Evolutionary conservation across 306 rosid genomes (phyloP).

Genomic region (Cucumis cinereus): DNA sequence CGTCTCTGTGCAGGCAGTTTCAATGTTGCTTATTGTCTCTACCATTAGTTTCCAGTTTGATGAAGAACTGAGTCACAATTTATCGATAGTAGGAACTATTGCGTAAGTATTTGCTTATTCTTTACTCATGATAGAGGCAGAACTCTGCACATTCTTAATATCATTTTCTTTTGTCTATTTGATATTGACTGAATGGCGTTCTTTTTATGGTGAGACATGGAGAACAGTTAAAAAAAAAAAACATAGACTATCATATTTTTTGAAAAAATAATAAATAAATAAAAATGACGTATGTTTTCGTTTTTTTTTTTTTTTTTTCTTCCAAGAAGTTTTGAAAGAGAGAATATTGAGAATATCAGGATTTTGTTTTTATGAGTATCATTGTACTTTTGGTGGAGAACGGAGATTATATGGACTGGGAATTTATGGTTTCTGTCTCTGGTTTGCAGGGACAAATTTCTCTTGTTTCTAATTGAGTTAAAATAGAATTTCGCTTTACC

Average conservation of each 20-base stretch:
- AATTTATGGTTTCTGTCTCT: background rate
- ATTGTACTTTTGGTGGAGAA: background rate
- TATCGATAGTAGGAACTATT: constrained; percentile 74
- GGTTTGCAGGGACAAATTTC: background rate
- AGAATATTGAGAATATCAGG: background rate
- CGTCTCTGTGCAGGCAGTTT: constrained; percentile 45
- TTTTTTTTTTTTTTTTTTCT: background rate
- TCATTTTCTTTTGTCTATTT: background rate
- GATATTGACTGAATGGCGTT: background rate
- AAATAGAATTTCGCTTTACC: background rate
- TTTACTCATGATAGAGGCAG: background rate
- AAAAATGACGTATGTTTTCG: no score
- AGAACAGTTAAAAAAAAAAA: background rate
- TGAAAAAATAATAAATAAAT: background rate
- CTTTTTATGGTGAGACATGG: background rate
- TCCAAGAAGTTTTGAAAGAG: background rate
- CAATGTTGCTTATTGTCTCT: constrained; percentile 55
- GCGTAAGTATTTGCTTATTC: constrained; percentile 38
- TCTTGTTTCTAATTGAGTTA: background rate
- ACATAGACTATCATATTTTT: background rate
- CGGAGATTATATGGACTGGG: background rate
- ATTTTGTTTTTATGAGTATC: background rate
- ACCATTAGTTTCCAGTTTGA: constrained; percentile 50
- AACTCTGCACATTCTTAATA: background rate
- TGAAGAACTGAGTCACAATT: constrained; percentile 39